phyloP scores from a whole-genome alignment of 2,329 filamentous ascomycete species.

The Aspergillus viridinutans region DNA sequence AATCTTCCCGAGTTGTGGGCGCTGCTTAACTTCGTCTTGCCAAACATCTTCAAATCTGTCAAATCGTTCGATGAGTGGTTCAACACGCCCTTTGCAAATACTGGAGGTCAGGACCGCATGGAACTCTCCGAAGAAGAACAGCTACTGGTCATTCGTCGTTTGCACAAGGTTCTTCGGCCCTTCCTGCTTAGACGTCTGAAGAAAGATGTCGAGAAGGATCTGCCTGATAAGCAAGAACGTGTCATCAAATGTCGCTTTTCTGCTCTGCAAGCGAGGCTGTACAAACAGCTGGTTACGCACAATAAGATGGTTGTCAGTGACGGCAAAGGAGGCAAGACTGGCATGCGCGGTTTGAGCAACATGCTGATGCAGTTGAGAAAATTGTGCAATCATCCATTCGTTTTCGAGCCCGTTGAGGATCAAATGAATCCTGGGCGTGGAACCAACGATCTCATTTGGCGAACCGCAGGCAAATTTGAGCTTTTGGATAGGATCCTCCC shows the following conservation, averaged over 20 bases:
- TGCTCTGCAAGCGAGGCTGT: constrained; percentile 83
- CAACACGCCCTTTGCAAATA: constrained; percentile 98
- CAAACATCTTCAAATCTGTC: constrained; percentile 98
- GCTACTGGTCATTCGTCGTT: constrained; percentile 92
- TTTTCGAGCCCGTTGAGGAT: constrained; percentile 96
- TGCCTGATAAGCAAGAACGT: constrained; percentile 98
- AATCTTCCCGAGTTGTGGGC: constrained; percentile 96
- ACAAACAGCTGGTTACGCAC: constrained; percentile 96
- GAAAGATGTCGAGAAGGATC: constrained; percentile 98
- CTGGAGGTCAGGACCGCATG: constrained; percentile 97
- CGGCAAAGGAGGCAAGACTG: constrained; percentile 90
- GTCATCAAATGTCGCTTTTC: constrained; percentile 99
- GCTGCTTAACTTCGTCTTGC: constrained; percentile 95
- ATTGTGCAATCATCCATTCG: constrained; percentile 97
- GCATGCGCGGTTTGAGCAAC: constrained; percentile 91
- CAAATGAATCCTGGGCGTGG: constrained; percentile 88
- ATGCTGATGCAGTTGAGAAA: constrained; percentile 99
- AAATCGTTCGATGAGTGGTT: constrained; percentile 99
- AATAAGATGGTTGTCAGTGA: constrained; percentile 93
- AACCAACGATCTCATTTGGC: constrained; percentile 92
- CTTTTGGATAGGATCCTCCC: constrained; percentile 86
- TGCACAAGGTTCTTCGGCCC: constrained; percentile 94
- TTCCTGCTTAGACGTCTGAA: constrained; percentile 98
- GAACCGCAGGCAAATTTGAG: constrained; percentile 95
- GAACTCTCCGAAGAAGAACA: constrained; percentile 99